Percentiles rank a stretch among this genome's conserved stretches.
These are phyloP conservation scores for Cladophialophora immunda DNA, from an alignment of 2,329 filamentous ascomycete species.

Conservation along the genomic window DNA sequence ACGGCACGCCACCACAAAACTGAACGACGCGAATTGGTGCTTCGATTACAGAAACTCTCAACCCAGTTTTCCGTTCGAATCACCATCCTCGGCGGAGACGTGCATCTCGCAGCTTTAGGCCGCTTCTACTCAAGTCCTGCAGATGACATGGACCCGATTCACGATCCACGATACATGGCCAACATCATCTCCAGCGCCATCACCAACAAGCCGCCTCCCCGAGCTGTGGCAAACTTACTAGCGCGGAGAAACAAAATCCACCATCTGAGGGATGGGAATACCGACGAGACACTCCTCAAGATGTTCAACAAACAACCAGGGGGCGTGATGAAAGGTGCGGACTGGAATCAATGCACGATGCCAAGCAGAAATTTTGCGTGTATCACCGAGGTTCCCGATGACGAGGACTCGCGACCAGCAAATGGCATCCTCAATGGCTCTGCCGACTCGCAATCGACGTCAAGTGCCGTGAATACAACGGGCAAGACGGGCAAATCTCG, in stretches of 20 bases:
- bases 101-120: constrained; percentile 66
- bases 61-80: constrained; percentile 65
- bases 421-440: constrained; percentile 41
- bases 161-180: constrained; percentile 70
- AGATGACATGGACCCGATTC: constrained; percentile 63
- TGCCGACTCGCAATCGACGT: constrained; percentile 1
- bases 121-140: constrained; percentile 71
- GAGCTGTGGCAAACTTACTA: constrained; percentile 70
- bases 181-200: constrained; percentile 72
- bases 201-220: constrained; percentile 73
- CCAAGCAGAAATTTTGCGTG: constrained; percentile 71
- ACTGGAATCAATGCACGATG: constrained; percentile 86
- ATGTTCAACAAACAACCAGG: constrained; percentile 70
- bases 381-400: constrained; percentile 61
- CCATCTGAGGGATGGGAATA: constrained; percentile 65
- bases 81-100: constrained; percentile 71
- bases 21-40: constrained; percentile 78
- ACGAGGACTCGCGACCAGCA: constrained; percentile 22
- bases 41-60: constrained; percentile 68
- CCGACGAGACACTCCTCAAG: constrained; percentile 70
- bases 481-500: constrained; percentile 36
- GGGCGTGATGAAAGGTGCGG: constrained; percentile 68
- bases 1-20: constrained; percentile 90
- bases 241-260: constrained; percentile 72
- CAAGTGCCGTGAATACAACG: constrained; percentile 26